Percentiles rank a stretch among this genome's conserved stretches.
phyloP scores from a whole-genome alignment of 2,329 filamentous ascomycete species.

The Rhinocladiella similis region DNA sequence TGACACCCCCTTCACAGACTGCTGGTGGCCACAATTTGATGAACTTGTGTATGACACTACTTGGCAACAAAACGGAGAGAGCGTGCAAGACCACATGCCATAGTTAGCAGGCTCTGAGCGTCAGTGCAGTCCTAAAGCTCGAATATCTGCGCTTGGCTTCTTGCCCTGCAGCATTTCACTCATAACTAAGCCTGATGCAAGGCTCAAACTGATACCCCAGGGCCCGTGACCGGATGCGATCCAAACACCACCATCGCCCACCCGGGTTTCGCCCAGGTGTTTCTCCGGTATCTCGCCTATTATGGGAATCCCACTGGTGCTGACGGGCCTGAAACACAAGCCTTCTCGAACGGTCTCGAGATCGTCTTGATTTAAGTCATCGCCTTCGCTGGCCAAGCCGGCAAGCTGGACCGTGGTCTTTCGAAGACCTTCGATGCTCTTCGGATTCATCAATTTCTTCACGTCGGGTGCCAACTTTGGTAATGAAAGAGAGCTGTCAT shows the following conservation, averaged over 20 bases:
- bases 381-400: conserved; percentile 29
- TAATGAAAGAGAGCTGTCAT: conserved; percentile 60
- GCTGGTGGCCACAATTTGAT: conserved; percentile 17
- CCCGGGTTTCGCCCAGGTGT: conserved; percentile 41
- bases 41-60: conserved; percentile 8
- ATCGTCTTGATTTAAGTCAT: conserved; percentile 45
- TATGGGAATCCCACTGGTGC: conserved; percentile 63
- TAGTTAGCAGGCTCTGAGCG: neutral
- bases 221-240: conserved; percentile 72
- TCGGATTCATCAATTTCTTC: conserved; percentile 42
- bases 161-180: conserved; percentile 67
- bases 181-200: conserved; percentile 71
- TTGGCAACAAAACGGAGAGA: neutral
- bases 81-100: neutral
- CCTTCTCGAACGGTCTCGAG: conserved; percentile 64
- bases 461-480: conserved; percentile 52
- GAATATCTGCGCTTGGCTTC: conserved; percentile 49
- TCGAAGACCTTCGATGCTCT: conserved; percentile 39
- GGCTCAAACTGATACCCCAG: conserved; percentile 66
- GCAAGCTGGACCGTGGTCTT: conserved; percentile 37
- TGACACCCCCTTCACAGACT: conserved; percentile 17
- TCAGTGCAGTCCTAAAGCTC: neutral
- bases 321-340: conserved; percentile 73
- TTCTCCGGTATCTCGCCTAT: conserved; percentile 49
- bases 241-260: conserved; percentile 61